A percentile compares a stretch with the other conserved stretches of the same genome.
Evolutionary conservation across 805 yeast genomes (phyloP).

Genomic region (Candida sakaeoensis): DNA sequence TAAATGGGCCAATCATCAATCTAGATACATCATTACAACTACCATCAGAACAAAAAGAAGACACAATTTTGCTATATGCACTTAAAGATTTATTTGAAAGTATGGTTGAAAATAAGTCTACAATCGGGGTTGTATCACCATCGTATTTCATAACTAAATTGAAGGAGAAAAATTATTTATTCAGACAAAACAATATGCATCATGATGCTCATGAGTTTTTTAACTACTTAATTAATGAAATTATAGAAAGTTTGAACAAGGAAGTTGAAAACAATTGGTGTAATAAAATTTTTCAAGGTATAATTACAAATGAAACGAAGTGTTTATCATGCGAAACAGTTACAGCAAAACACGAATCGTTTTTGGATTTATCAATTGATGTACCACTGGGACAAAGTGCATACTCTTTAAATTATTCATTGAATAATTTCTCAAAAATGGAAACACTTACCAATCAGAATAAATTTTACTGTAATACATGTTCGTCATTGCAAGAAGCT

Average conservation of each 20-base stretch:
- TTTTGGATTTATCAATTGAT: conserved; percentile 83
- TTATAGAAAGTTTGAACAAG: conserved; percentile 54
- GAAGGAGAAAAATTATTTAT: conserved; percentile 78
- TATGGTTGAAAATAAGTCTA: conserved; percentile 65
- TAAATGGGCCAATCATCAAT: conserved; percentile 80
- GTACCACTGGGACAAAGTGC: conserved; percentile 57
- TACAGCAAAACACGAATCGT: conserved; percentile 78
- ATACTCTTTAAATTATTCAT: conserved; percentile 69
- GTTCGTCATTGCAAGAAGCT: conserved; percentile 91
- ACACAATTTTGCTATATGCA: conserved; percentile 45
- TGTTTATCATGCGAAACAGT: conserved; percentile 86
- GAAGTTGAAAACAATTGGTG: conserved; percentile 46
- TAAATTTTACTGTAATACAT: conserved; percentile 88
- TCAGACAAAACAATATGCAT: conserved; percentile 84
- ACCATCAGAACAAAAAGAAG: conserved; percentile 29
- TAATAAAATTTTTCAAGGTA: conserved; percentile 77
- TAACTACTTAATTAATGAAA: conserved; percentile 74
- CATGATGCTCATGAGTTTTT: conserved; percentile 98
- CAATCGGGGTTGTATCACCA: conserved; percentile 85
- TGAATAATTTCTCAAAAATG: conserved; percentile 77
- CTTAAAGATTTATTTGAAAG: conserved; percentile 83
- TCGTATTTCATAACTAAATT: conserved; percentile 66
- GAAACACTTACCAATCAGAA: conserved; percentile 84
- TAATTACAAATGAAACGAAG: conserved; percentile 79
- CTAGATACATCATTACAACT: conserved; percentile 62